Conservation (phyloP, 306 rosid genomes). For the Quercus rubra region DNA sequence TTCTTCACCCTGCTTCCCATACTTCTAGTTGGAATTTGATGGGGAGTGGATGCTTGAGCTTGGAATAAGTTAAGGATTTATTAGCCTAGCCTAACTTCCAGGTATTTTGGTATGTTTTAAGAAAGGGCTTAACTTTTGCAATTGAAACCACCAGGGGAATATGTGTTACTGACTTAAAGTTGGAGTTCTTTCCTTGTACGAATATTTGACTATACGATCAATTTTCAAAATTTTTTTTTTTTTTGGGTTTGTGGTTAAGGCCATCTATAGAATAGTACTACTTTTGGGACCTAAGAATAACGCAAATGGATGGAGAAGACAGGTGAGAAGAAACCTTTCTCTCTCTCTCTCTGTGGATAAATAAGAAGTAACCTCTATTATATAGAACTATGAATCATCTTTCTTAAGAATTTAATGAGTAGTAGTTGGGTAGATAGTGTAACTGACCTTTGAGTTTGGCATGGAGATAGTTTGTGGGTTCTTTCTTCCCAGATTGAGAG, state of each 20-base stretch:
- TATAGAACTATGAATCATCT: neutral
- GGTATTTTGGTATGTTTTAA: neutral
- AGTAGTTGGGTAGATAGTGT: neutral
- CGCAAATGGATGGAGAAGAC: neutral
- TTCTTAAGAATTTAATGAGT: neutral
- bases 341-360: too few relatives aligned
- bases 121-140: neutral
- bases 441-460: neutral
- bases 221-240: neutral
- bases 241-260: neutral
- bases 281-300: neutral
- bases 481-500: too few relatives aligned
- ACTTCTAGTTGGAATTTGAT: neutral
- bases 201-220: neutral
- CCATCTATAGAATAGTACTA: neutral
- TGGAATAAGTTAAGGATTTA: neutral
- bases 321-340: neutral
- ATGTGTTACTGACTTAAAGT: neutral
- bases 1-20: neutral
- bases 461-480: neutral
- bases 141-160: neutral
- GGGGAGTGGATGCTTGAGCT: neutral
- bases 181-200: too few relatives aligned
- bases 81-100: neutral
- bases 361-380: neutral